These are phyloP conservation scores for Macrocystidia cucumis DNA, from an alignment of 1,284 basidiomycete species.

Conservation along the genomic window DNA sequence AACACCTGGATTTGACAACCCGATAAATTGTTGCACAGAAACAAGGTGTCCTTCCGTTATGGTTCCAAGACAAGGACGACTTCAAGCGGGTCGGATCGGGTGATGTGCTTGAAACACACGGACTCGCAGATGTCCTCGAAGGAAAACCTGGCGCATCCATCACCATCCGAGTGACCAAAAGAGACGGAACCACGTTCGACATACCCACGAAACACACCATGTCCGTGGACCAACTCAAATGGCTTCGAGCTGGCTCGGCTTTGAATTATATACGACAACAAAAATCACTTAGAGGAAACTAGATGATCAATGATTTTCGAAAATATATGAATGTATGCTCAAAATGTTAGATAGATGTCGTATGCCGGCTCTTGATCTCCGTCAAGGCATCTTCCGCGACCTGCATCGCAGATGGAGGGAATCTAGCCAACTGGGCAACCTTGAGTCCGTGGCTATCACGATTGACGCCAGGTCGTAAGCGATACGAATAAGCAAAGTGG, in stretches of 20 bases:
- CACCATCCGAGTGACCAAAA: conserved; percentile 64
- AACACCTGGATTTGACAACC: background rate
- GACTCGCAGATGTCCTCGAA: conserved; percentile 44
- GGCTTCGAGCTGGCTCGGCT: conserved; percentile 82
- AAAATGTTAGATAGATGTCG: no score
- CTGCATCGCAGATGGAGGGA: conserved; percentile 60
- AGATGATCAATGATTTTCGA: no score
- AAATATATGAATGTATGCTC: no score
- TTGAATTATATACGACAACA: conserved; percentile 80
- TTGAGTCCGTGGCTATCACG: conserved; percentile 89
- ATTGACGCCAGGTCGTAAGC: conserved; percentile 79
- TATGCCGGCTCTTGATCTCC: conserved; percentile 25
- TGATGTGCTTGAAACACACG: conserved; percentile 55
- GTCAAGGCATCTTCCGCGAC: conserved; percentile 48
- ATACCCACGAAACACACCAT: conserved; percentile 82
- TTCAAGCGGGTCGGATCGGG: conserved; percentile 80
- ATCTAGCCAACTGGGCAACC: conserved; percentile 83
- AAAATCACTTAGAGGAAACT: no score
- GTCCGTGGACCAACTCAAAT: conserved; percentile 82
- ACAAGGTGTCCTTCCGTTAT: conserved; percentile 90
- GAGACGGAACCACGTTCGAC: conserved; percentile 55
- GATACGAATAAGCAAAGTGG: conserved; percentile 81
- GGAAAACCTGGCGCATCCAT: conserved; percentile 46
- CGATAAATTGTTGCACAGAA: conserved; percentile 46
- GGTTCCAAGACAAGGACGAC: conserved; percentile 83